Base-by-base conservation (phyloP, 1,139 yeast species). In the Pichia kudriavzevii region DNA sequence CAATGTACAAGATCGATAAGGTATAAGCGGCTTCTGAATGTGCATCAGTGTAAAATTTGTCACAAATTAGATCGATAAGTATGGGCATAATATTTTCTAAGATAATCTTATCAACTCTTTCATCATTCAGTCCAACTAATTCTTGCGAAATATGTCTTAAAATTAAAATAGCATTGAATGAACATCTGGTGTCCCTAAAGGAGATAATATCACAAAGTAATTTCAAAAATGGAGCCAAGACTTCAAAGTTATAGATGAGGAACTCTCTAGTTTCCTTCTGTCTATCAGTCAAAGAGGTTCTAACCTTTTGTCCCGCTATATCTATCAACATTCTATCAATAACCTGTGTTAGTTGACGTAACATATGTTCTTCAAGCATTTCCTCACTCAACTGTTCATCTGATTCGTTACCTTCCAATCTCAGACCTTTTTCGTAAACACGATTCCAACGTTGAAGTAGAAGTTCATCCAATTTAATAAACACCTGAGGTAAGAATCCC, bases 331-430 rank as follows among this genome's bases (percentile, higher is more conserved):
- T 68, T 42, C 97, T 65, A 28, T 83, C 95, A n/a, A 84, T 87
- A 6, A 94, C 87, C 2, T 95, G 95, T 1, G 97, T 87, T 36
- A 91, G 69, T 57, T 91, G 97, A 44, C 98, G 67, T 44, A 91
- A 65, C 67, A 91, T 70, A 56, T 91, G 95, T 55, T 91, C 98
- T 48, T 91, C 97, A 83, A 91, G 81, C 94, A 91, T 91, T 55
- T 91, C 98, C 52, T 88, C 96, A n/a, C 93, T 79, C 49, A 93
- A 67, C 13, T 85, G 79, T 39, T 80, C 93, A 48, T 84, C 94
- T 43, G 79, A 83, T 44, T 74, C 82, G 42, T 71, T 72, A 1
- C 82, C 82, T 48, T 70, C 77, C 35, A 79, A 62, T 50, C 76
- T 81, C 36, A 80, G 61, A n/a, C 94, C 94, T 41, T 69, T 68